A percentile compares a stretch with the other conserved stretches of the same genome.
Evolutionary conservation across 2,329 filamentous ascomycete genomes (phyloP).

Genomic region (Scortechinia acanthostroma): DNA sequence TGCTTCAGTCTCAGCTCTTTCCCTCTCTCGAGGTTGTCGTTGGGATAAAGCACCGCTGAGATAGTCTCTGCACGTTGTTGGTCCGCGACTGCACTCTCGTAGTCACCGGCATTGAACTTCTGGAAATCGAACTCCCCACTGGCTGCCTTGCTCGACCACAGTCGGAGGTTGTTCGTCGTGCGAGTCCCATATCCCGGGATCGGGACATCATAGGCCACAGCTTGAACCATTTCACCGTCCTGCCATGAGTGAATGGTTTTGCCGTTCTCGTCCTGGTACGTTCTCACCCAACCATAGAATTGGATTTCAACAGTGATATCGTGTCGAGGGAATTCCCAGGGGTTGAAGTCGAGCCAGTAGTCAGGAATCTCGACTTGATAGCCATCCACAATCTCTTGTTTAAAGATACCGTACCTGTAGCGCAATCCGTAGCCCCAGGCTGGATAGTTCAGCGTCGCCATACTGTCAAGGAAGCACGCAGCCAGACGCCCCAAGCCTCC

Average conservation of each 20-base stretch:
- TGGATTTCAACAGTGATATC: slow-evolving; percentile 94
- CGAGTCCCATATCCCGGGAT: slow-evolving; percentile 85
- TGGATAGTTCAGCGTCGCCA: slow-evolving; percentile 88
- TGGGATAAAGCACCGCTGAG: slow-evolving; percentile 92
- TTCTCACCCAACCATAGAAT: slow-evolving; percentile 83
- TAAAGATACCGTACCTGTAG: slow-evolving; percentile 97
- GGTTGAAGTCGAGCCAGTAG: slow-evolving; percentile 99
- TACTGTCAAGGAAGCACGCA: slow-evolving; percentile 91
- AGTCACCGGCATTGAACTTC: slow-evolving; percentile 97
- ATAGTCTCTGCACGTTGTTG: slow-evolving; percentile 99
- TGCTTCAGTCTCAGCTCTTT: slow-evolving; percentile 98
- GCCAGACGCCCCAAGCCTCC: slow-evolving; percentile 90
- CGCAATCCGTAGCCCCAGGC: slow-evolving; percentile 96
- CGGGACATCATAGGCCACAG: slow-evolving; percentile 85
- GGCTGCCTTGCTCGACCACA: slow-evolving; percentile 96
- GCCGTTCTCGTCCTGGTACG: slow-evolving; percentile 68
- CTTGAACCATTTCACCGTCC: slow-evolving; percentile 84
- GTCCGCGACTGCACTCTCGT: slow-evolving; percentile 95
- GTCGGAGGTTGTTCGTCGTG: slow-evolving; percentile 89
- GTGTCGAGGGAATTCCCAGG: slow-evolving; percentile 95
- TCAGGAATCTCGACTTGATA: slow-evolving; percentile 98
- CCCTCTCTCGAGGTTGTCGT: slow-evolving; percentile 91
- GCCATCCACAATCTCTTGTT: slow-evolving; percentile 95
- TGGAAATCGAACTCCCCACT: slow-evolving; percentile 98
- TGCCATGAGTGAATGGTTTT: slow-evolving; percentile 76